A percentile compares a stretch with the other conserved stretches of the same genome.
phyloP scores from a whole-genome alignment of 805 yeast species.

The Metschnikowia lachancei region DNA sequence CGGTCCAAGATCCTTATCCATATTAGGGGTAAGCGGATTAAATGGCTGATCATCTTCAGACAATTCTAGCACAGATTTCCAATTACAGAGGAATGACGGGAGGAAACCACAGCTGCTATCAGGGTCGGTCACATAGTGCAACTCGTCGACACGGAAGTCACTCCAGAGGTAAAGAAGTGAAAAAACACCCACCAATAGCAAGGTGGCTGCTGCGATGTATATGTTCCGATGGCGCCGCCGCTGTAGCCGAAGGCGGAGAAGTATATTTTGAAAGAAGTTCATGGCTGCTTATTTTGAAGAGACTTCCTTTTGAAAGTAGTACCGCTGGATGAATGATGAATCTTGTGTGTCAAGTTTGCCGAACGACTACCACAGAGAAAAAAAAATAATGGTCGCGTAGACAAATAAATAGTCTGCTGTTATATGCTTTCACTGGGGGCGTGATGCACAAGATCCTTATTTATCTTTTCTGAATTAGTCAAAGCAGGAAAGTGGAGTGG shows the following conservation, averaged over 20 bases:
- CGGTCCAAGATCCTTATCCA: not conserved
- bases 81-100: conserved; percentile 14
- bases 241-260: conserved; percentile 16
- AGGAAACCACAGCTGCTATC: conserved; percentile 8
- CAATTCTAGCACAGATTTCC: not conserved
- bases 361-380: not conserved
- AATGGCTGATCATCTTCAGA: conserved; percentile 8
- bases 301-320: too few relatives aligned
- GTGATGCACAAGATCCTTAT: too few relatives aligned
- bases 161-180: conserved; percentile 12
- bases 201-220: conserved; percentile 6
- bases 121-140: conserved; percentile 6
- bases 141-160: conserved; percentile 5
- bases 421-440: too few relatives aligned
- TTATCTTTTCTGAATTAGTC: not conserved
- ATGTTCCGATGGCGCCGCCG: conserved; percentile 17
- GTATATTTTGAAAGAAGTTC: conserved; percentile 12
- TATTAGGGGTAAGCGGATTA: not conserved
- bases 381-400: not conserved
- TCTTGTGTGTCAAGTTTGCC: not conserved
- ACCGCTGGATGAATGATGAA: not conserved
- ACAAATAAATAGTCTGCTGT: too few relatives aligned
- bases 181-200: conserved; percentile 8
- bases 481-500: conserved; percentile 1
- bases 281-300: not conserved